Evolutionary conservation across 2,329 filamentous ascomycete species (phyloP).

Genomic region (Botryosphaeria dothidea): DNA sequence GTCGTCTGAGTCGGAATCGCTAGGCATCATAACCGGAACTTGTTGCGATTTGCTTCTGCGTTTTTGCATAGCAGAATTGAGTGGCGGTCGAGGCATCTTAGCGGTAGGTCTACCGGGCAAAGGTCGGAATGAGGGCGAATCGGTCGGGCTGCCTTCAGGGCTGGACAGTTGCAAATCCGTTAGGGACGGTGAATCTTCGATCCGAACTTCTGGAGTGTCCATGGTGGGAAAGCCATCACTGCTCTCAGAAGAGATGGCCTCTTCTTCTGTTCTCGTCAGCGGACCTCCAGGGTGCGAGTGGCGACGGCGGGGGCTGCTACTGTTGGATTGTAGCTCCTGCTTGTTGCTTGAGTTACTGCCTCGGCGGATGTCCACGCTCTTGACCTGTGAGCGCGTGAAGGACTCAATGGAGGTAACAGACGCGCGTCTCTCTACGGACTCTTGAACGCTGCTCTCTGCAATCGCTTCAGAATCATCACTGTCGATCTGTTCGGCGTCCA

Average conservation of each 20-base stretch:
- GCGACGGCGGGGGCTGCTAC: slow-evolving; percentile 2
- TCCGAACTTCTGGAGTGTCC: neutral
- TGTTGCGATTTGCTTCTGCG: slow-evolving; percentile 22
- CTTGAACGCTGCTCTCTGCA: slow-evolving; percentile 11
- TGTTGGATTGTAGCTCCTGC: neutral
- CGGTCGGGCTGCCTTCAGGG: slow-evolving; percentile 27
- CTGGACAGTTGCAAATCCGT: slow-evolving; percentile 12
- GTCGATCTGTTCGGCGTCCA: slow-evolving; percentile 1
- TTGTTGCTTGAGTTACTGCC: slow-evolving; percentile 4
- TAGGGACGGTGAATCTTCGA: neutral
- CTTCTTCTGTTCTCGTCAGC: neutral
- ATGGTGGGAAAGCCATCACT: neutral
- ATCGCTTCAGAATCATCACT: slow-evolving; percentile 12
- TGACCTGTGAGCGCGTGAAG: slow-evolving; percentile 29
- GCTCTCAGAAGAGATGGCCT: neutral
- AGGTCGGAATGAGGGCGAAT: slow-evolving; percentile 38
- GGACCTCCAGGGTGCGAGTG: neutral
- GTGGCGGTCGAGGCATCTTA: slow-evolving; percentile 37
- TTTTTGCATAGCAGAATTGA: slow-evolving; percentile 47
- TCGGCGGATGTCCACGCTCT: slow-evolving; percentile 29
- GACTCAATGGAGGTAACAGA: slow-evolving; percentile 35
- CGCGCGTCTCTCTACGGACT: slow-evolving; percentile 27
- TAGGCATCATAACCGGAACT: slow-evolving; percentile 3
- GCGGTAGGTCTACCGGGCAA: slow-evolving; percentile 27
- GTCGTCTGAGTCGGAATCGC: slow-evolving; percentile 5